Conservation (phyloP, 768 basidiomycete genomes). For the Coprinopsis sp. region DNA sequence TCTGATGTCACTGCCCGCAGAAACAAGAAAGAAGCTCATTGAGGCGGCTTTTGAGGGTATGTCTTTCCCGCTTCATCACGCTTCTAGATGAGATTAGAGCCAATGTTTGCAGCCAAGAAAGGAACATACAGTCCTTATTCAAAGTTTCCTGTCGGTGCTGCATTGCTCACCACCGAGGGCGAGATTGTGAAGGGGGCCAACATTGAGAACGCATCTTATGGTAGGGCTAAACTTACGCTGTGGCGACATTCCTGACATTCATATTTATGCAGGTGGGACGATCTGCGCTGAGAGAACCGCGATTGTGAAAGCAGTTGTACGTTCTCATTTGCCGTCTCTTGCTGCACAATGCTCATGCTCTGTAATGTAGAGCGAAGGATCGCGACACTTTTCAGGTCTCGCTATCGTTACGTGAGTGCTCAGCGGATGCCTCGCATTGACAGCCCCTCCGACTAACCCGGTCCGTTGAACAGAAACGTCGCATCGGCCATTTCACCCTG, state of each 20-base stretch:
- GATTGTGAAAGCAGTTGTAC: slow-evolving; percentile 87
- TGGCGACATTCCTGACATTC: neutral
- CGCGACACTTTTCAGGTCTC: slow-evolving; percentile 61
- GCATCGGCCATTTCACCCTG: slow-evolving; percentile 71
- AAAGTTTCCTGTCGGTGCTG: slow-evolving; percentile 90
- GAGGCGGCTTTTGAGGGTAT: slow-evolving; percentile 56
- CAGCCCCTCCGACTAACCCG: neutral
- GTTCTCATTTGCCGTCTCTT: slow-evolving; percentile 23
- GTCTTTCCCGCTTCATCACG: neutral
- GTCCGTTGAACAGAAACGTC: slow-evolving; percentile 53
- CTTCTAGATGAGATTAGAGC: neutral
- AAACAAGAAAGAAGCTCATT: slow-evolving; percentile 48
- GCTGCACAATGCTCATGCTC: neutral
- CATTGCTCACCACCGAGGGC: slow-evolving; percentile 67
- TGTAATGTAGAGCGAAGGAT: slow-evolving; percentile 71
- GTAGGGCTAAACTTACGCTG: slow-evolving; percentile 34
- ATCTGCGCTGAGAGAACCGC: slow-evolving; percentile 97
- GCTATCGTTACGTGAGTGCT: slow-evolving; percentile 71
- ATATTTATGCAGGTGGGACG: slow-evolving; percentile 55
- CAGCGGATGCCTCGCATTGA: neutral
- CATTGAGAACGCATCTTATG: slow-evolving; percentile 91
- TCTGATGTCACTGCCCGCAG: slow-evolving; percentile 32
- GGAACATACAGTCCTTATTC: slow-evolving; percentile 82
- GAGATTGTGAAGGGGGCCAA: slow-evolving; percentile 81
- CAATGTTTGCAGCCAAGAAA: slow-evolving; percentile 49